These are phyloP conservation scores for Melampsora americana DNA, from an alignment of 1,284 basidiomycete genomes.

Conservation along the genomic window DNA sequence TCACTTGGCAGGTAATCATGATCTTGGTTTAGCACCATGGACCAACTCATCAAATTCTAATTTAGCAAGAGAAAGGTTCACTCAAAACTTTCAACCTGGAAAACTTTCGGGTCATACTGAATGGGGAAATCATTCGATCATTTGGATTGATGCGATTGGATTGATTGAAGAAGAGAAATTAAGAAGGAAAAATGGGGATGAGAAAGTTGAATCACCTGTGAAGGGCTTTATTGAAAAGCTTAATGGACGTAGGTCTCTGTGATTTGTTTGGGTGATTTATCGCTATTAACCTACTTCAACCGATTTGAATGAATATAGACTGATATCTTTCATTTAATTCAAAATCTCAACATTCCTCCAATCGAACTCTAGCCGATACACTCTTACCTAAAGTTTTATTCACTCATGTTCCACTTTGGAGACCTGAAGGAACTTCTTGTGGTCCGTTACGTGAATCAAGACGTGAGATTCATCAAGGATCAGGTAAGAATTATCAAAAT, in stretches of 20 bases:
- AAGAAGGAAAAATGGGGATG: slow-evolving; percentile 62
- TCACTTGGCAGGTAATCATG: slow-evolving; percentile 77
- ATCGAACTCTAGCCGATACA: slow-evolving; percentile 11
- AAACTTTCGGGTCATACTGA: slow-evolving; percentile 67
- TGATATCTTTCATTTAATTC: slow-evolving; percentile 30
- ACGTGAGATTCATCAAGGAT: slow-evolving; percentile 68
- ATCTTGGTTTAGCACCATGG: slow-evolving; percentile 64
- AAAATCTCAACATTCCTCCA: too few relatives aligned
- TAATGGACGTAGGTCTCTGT: slow-evolving; percentile 42
- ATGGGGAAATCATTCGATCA: slow-evolving; percentile 71
- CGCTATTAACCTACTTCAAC: not conserved
- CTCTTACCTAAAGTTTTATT: slow-evolving; percentile 64
- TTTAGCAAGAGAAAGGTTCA: slow-evolving; percentile 50
- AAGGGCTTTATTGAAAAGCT: slow-evolving; percentile 49
- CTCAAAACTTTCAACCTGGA: slow-evolving; percentile 36
- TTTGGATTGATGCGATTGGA: slow-evolving; percentile 71
- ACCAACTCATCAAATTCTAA: slow-evolving; percentile 18
- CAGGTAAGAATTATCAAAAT: slow-evolving; percentile 76
- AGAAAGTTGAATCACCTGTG: slow-evolving; percentile 57
- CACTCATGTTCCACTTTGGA: slow-evolving; percentile 74
- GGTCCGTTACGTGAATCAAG: slow-evolving; percentile 67
- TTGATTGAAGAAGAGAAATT: slow-evolving; percentile 73
- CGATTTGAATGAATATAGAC: too few relatives aligned
- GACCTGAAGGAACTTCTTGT: slow-evolving; percentile 68
- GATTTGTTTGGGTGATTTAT: too few relatives aligned